Conservation (phyloP, 139 green algal genomes). For the Chlamydomonas eustigma region DNA sequence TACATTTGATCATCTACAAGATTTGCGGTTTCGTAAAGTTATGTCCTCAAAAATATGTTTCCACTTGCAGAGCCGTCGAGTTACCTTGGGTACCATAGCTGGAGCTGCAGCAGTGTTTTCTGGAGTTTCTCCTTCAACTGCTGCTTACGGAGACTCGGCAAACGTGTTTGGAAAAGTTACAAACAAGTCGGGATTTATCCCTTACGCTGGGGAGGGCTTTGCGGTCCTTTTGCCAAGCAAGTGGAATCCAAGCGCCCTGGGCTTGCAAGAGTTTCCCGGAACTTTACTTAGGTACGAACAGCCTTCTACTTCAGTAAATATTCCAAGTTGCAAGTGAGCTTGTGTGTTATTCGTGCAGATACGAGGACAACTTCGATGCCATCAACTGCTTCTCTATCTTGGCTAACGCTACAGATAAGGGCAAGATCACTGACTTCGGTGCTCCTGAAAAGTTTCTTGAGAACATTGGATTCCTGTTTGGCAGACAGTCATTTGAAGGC, state of each 20-base stretch:
- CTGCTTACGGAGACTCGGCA: slow-evolving; percentile 84
- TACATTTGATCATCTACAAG: too few relatives aligned
- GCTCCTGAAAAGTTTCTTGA: slow-evolving; percentile 85
- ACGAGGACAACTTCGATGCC: slow-evolving; percentile 95
- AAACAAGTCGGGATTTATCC: slow-evolving; percentile 83
- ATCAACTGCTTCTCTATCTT: slow-evolving; percentile 87
- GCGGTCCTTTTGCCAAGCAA: slow-evolving; percentile 86
- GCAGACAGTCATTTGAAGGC: slow-evolving; percentile 58
- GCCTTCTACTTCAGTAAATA: too few relatives aligned
- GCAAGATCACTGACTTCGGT: slow-evolving; percentile 79
- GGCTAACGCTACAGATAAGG: slow-evolving; percentile 64
- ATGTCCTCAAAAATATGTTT: too few relatives aligned
- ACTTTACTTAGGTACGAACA: too few relatives aligned
- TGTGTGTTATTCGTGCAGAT: too few relatives aligned
- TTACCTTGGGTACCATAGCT: too few relatives aligned
- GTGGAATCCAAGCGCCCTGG: slow-evolving; percentile 97
- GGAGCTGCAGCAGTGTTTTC: too few relatives aligned
- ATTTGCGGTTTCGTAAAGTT: too few relatives aligned
- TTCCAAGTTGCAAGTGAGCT: too few relatives aligned
- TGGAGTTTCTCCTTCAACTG: too few relatives aligned
- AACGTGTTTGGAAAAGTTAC: slow-evolving; percentile 87
- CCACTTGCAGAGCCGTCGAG: too few relatives aligned
- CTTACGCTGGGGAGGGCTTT: slow-evolving; percentile 91
- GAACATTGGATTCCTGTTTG: slow-evolving; percentile 72
- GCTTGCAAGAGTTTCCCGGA: too few relatives aligned